phyloP scores from a whole-genome alignment of 1,139 yeast species.

The Yamadazyma dushanensis region DNA sequence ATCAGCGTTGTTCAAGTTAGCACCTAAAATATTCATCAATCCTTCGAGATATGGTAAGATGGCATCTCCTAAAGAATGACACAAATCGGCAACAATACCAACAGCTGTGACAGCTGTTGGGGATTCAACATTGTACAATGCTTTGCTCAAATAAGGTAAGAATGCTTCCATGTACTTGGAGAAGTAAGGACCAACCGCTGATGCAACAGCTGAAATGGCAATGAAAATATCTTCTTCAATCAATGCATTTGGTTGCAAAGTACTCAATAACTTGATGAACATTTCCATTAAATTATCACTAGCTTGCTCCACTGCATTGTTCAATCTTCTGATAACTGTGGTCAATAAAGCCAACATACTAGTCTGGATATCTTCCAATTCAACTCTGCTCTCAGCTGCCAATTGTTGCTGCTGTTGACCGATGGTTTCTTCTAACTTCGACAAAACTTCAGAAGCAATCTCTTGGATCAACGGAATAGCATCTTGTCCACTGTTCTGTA shows the following conservation, averaged over 20 bases:
- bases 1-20: constrained; percentile 61
- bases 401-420: constrained; percentile 51
- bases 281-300: constrained; percentile 85
- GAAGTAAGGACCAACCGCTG: constrained; percentile 71
- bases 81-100: constrained; percentile 94
- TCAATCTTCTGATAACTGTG: constrained; percentile 82
- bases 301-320: constrained; percentile 61
- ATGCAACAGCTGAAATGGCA: constrained; percentile 87
- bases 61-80: constrained; percentile 81
- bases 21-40: constrained; percentile 80
- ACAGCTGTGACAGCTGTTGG: constrained; percentile 87
- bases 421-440: constrained; percentile 57
- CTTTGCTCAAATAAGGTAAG: constrained; percentile 76
- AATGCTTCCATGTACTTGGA: constrained; percentile 77
- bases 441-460: constrained; percentile 73
- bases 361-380: constrained; percentile 85
- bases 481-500: constrained; percentile 69
- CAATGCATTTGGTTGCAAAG: constrained; percentile 66
- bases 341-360: constrained; percentile 86
- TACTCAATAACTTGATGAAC: constrained; percentile 65
- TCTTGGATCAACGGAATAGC: constrained; percentile 68
- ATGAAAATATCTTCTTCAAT: constrained; percentile 94
- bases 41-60: constrained; percentile 75
- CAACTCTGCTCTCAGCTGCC: constrained; percentile 68
- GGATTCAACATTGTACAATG: constrained; percentile 78